phyloP scores from a whole-genome alignment of 2,329 filamentous ascomycete species.

The Claviceps africana region DNA sequence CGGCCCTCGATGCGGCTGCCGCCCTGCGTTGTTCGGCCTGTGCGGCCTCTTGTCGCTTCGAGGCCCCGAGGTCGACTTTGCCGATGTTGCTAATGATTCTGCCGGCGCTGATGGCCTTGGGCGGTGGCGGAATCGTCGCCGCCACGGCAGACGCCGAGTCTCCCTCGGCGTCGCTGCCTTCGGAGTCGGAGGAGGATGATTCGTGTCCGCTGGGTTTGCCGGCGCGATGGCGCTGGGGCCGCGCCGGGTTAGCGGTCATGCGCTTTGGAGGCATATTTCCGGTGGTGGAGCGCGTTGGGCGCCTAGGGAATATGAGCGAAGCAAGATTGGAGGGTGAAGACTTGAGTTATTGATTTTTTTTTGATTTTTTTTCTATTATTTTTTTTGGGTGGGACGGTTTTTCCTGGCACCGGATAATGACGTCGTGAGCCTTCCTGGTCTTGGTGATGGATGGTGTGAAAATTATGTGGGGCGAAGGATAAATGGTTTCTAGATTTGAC shows the following conservation, averaged over 20 bases:
- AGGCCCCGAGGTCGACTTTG: conserved; percentile 37
- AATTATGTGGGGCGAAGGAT: background rate
- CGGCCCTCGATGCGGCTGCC: conserved; percentile 36
- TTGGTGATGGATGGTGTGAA: background rate
- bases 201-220: conserved; percentile 56
- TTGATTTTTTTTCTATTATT: no score
- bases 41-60: conserved; percentile 27
- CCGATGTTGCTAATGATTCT: conserved; percentile 40
- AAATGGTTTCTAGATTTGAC: no score
- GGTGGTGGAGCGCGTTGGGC: background rate
- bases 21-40: conserved; percentile 32
- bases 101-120: conserved; percentile 42
- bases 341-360: no score
- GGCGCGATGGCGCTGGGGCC: conserved; percentile 68
- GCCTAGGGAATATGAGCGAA: no score
- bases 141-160: conserved; percentile 16
- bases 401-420: no score
- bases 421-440: background rate
- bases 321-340: no score
- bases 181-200: conserved; percentile 40
- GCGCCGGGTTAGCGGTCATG: conserved; percentile 84
- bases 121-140: conserved; percentile 32
- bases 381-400: no score
- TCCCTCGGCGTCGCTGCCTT: conserved; percentile 28
- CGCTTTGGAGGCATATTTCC: conserved; percentile 51